Conservation (phyloP, 2,329 filamentous ascomycete species). For the Aureobasidium vineae region DNA sequence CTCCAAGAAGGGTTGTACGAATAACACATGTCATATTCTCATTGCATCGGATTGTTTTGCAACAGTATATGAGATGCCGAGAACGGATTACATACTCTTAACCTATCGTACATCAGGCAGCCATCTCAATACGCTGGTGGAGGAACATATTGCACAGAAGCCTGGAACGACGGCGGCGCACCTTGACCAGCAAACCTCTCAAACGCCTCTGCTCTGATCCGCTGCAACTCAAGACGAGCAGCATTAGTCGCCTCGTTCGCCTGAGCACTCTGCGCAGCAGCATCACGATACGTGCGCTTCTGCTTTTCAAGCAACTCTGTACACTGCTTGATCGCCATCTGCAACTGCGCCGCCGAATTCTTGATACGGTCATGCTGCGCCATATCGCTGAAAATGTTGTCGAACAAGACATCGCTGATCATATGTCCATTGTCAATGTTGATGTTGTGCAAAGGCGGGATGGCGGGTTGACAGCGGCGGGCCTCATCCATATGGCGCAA, state of each 20-base stretch:
- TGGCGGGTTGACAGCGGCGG: slow-evolving; percentile 31
- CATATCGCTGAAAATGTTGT: slow-evolving; percentile 37
- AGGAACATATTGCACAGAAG: neutral
- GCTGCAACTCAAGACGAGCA: slow-evolving; percentile 34
- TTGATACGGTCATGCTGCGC: slow-evolving; percentile 36
- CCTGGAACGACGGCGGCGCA: slow-evolving; percentile 5
- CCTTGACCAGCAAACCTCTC: slow-evolving; percentile 30
- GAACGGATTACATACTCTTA: too few species aligned
- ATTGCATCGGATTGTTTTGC: too few species aligned
- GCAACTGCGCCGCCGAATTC: slow-evolving; percentile 31
- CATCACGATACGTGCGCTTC: neutral
- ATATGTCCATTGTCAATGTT: slow-evolving; percentile 36
- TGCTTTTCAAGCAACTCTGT: slow-evolving; percentile 17
- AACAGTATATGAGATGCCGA: too few species aligned
- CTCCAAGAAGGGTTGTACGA: neutral
- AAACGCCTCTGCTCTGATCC: slow-evolving; percentile 36
- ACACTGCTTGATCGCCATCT: slow-evolving; percentile 18
- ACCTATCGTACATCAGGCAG: too few species aligned
- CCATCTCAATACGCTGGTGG: neutral
- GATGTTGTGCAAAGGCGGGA: slow-evolving; percentile 30
- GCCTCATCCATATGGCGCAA: slow-evolving; percentile 34
- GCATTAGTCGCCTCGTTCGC: slow-evolving; percentile 26
- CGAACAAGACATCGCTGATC: slow-evolving; percentile 36
- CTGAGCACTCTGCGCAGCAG: neutral
- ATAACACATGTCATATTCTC: neutral